Conservation (phyloP, 1,284 basidiomycete species). For the Pseudozyma thailandica region DNA sequence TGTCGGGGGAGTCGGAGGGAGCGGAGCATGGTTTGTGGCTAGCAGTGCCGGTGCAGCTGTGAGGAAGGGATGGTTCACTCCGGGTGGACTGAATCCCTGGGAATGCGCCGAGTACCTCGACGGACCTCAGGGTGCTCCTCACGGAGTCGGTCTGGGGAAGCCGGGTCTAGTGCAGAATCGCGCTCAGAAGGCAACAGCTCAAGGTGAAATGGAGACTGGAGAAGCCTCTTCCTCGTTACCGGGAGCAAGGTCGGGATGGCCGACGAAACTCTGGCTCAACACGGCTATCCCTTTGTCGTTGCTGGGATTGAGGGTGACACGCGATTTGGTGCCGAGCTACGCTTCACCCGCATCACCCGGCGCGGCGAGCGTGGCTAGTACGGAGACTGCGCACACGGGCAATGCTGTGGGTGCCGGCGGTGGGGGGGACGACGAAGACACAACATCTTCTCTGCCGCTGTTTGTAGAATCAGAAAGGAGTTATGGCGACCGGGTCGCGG, state of each 20-base stretch:
- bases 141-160: no score
- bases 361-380: not conserved
- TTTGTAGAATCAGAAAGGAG: conserved; percentile 45
- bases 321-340: conserved; percentile 41
- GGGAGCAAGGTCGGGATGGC: conserved; percentile 35
- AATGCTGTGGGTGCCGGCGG: not conserved
- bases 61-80: conserved; percentile 31
- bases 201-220: not conserved
- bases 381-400: not conserved
- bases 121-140: conserved; percentile 8
- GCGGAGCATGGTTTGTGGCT: conserved; percentile 20
- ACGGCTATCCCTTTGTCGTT: conserved; percentile 31
- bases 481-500: conserved; percentile 43
- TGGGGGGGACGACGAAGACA: not conserved
- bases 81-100: conserved; percentile 39
- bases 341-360: conserved; percentile 18
- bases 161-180: not conserved
- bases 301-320: conserved; percentile 29
- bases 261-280: conserved; percentile 28
- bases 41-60: conserved; percentile 28
- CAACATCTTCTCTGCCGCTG: conserved; percentile 5
- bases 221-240: conserved; percentile 5
- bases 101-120: conserved; percentile 49
- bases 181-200: not conserved
- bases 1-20: not conserved